Percentiles rank a stretch among this genome's conserved stretches.
These are phyloP conservation scores for Arthrobotrys conoides DNA, from an alignment of 2,329 filamentous ascomycete species.

Conservation along the genomic window DNA sequence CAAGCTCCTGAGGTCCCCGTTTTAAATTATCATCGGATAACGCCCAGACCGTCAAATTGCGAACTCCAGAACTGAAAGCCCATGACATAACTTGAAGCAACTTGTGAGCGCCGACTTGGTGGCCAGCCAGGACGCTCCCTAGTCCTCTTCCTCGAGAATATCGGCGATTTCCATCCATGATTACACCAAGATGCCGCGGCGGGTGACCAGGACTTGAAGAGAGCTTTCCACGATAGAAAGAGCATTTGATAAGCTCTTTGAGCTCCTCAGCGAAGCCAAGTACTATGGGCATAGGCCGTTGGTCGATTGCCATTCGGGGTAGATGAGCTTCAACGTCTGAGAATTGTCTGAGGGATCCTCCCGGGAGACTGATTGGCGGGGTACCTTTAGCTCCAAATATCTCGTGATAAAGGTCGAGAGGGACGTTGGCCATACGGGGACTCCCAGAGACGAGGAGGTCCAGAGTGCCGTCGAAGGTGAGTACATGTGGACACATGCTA, in stretches of 20 bases:
- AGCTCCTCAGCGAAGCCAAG: constrained; percentile 30
- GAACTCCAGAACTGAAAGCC: constrained; percentile 43
- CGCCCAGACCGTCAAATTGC: constrained; percentile 52
- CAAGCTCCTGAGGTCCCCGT: constrained; percentile 45
- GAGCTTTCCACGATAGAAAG: constrained; percentile 50
- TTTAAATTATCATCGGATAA: constrained; percentile 56
- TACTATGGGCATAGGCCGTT: constrained; percentile 37
- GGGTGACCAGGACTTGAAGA: constrained; percentile 23
- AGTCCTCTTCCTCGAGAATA: constrained; percentile 39
- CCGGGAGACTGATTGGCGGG: constrained; percentile 14
- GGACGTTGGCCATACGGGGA: constrained; percentile 43
- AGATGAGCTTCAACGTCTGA: constrained; percentile 41
- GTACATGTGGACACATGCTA: constrained; percentile 32
- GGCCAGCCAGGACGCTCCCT: constrained; percentile 35
- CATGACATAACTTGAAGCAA: constrained; percentile 51
- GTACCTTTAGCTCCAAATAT: constrained; percentile 41
- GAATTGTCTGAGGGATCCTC: constrained; percentile 14
- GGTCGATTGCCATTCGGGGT: constrained; percentile 49
- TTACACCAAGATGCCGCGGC: constrained; percentile 44
- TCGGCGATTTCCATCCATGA: constrained; percentile 56
- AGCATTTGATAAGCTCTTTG: constrained; percentile 39
- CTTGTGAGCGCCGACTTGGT: constrained; percentile 56
- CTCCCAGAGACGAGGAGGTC: constrained; percentile 37
- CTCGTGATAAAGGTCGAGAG: constrained; percentile 47
- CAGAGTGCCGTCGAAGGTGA: constrained; percentile 44